Conservation (phyloP, 2,329 filamentous ascomycete genomes). For the Beauveria australis region DNA sequence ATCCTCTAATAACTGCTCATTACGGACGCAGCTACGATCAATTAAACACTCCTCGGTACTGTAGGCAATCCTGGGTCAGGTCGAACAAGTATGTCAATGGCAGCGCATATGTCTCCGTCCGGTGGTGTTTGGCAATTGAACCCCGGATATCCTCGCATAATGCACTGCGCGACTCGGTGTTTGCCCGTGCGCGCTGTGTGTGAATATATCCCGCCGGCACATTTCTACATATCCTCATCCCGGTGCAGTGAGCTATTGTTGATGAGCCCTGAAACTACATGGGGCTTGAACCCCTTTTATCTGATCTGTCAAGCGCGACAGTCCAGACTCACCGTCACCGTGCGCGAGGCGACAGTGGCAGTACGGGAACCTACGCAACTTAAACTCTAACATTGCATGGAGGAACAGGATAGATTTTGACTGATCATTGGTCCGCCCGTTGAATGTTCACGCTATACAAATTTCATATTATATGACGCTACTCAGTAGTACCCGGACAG, state of each 20-base stretch:
- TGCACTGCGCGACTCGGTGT: not conserved
- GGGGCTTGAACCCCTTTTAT: not conserved
- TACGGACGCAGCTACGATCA: slow-evolving; percentile 1
- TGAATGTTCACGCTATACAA: not conserved
- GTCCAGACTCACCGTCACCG: not conserved
- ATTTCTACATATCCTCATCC: not conserved
- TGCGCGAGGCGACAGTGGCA: no score
- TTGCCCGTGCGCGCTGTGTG: not conserved
- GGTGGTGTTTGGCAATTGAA: not conserved
- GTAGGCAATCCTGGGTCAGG: not conserved
- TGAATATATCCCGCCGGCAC: not conserved
- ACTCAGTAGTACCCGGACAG: no score
- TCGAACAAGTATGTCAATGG: not conserved
- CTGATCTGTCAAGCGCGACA: not conserved
- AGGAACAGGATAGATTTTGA: no score
- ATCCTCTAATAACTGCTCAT: not conserved
- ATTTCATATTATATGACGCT: no score
- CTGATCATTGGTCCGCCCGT: not conserved
- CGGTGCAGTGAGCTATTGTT: not conserved
- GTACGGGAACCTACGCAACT: not conserved
- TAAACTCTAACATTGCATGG: not conserved
- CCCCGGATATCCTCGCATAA: not conserved
- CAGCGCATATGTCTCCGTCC: not conserved
- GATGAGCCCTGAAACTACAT: not conserved
- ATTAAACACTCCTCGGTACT: not conserved